Conservation (phyloP, 1,284 basidiomycete species). For the Microbotryum intermedium region DNA sequence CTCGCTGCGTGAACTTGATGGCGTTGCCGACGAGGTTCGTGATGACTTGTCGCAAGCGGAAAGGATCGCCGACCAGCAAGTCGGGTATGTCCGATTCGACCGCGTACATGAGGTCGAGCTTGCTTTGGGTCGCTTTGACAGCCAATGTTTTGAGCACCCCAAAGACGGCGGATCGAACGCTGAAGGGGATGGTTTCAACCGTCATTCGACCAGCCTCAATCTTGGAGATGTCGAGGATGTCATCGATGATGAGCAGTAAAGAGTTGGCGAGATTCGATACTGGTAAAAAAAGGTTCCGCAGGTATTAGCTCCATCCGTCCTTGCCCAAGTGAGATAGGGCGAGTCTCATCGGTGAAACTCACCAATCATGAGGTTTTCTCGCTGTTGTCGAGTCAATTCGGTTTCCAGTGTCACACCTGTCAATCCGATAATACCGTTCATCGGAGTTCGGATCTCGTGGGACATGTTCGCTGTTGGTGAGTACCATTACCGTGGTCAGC, state of each 20-base stretch:
- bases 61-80: constrained; percentile 91
- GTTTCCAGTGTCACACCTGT: constrained; percentile 95
- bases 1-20: constrained; percentile 91
- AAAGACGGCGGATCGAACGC: constrained; percentile 92
- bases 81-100: constrained; percentile 94
- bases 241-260: constrained; percentile 91
- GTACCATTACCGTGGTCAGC: neutral
- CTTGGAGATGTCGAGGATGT: constrained; percentile 96
- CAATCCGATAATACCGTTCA: constrained; percentile 99
- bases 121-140: constrained; percentile 94
- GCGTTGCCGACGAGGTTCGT: constrained; percentile 92
- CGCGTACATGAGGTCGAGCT: constrained; percentile 92
- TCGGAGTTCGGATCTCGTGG: constrained; percentile 88
- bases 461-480: constrained; percentile 64
- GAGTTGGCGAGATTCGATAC: constrained; percentile 92
- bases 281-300: neutral
- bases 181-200: constrained; percentile 97
- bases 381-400: constrained; percentile 74
- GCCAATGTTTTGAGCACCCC: constrained; percentile 97
- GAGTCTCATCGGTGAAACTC: neutral
- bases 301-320: neutral
- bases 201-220: constrained; percentile 99
- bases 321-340: neutral
- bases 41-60: constrained; percentile 80
- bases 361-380: constrained; percentile 81